Evolutionary conservation across 495 filamentous ascomycete species (phyloP).

Genomic region (Cetradonia linearis): DNA sequence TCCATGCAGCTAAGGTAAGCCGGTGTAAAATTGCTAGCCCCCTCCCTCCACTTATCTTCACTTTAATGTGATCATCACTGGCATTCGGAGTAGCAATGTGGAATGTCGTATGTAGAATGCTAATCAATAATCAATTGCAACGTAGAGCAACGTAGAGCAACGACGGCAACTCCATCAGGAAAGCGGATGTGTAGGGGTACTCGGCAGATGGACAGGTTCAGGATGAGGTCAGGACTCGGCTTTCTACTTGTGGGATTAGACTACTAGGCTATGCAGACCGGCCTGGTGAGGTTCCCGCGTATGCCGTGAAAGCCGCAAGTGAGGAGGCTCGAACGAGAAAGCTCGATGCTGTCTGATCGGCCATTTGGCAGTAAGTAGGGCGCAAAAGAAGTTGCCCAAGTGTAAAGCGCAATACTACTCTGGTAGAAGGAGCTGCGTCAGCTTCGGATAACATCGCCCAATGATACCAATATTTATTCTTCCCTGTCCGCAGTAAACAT

Average conservation of each 20-base stretch:
- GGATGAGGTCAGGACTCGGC: not conserved
- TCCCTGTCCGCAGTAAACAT: not conserved
- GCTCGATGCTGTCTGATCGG: not conserved
- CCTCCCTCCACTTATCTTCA: not conserved
- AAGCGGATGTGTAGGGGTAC: not conserved
- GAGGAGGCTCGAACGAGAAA: not conserved
- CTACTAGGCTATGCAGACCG: constrained; percentile 6
- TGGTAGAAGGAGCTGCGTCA: not conserved
- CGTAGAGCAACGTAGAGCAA: too few species aligned
- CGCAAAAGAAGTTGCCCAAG: not conserved
- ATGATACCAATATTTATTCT: not conserved
- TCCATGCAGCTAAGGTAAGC: not conserved
- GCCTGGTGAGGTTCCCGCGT: not conserved
- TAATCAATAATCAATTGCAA: too few species aligned
- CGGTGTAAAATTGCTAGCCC: not conserved
- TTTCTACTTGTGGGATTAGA: constrained; percentile 7
- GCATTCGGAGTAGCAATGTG: too few species aligned
- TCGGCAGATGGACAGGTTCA: not conserved
- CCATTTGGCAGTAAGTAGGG: not conserved
- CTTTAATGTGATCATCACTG: not conserved
- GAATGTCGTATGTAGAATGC: not conserved
- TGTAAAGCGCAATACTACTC: not conserved
- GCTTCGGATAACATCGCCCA: constrained; percentile 1
- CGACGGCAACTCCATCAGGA: not conserved
- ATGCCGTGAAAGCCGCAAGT: not conserved